Base-by-base conservation (phyloP, 768 basidiomycete species). In the Crucibulum laeve region DNA sequence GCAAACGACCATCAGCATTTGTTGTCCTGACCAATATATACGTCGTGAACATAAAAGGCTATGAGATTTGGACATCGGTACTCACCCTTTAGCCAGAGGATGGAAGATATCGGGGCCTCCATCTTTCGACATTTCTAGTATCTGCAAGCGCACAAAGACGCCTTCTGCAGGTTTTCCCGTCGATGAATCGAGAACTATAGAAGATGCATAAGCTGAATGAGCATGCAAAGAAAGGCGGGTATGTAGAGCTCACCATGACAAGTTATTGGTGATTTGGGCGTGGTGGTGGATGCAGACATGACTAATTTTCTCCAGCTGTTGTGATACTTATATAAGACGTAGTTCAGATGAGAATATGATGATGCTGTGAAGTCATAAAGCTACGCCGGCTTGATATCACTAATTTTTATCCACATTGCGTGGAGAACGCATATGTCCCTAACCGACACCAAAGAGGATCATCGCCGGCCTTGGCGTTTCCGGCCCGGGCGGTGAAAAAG, bases 161-260 rank as follows among this genome's bases (percentile, higher is more conserved):
- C 80, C 84, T 42, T 74, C 60, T 1, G 87, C 92, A 14, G 93
- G 92, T 53, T 79, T 88, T 19, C 93, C 93, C 1, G 77, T 70
- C 7, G 89, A 85, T 1, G 88, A 80, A 58, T 96, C 92, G 50
- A 96, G 82, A 14, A 95, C 93, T 94, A 47, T 2, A 25, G 15
- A 25, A 24, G 13, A n/a, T 4, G 25, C 11, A 8, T 33, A 33
- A 4, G 25, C 25, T 18, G 30, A 38, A 40, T 25, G n/a, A n/a
- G n/a, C n/a, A n/a, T n/a, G 17, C 23, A 39, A 23, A 33, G 22
- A 24, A 15, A 25, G 11, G 25, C 33, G 26, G 37, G 37, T 25
- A 14, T 25, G 17, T 19, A 22, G 23, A 41, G 47, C 72, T 44
- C 51, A 90, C 92, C 84, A 47, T 96, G 93, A 61, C 93, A 95